Conservation (phyloP, 257 asterid species). For the Solanum tarapatanum region DNA sequence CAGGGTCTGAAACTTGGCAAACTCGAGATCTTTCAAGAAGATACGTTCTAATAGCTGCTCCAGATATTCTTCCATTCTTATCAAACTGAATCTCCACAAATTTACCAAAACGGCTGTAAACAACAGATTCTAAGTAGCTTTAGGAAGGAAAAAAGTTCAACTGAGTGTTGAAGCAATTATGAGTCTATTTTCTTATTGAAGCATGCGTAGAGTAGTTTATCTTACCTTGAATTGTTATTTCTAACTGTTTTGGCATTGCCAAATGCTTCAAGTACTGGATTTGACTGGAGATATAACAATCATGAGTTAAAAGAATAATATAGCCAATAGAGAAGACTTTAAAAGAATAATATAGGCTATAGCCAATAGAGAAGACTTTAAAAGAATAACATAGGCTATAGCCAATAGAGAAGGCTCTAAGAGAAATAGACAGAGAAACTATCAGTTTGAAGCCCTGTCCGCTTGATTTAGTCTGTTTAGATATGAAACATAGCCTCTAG, state of each 20-base stretch:
- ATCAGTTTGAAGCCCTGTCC: background rate
- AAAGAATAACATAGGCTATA: background rate
- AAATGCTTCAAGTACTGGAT: conserved; percentile 98
- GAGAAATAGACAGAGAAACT: background rate
- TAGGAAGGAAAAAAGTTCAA: background rate
- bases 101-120: conserved; percentile 90
- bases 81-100: conserved; percentile 96
- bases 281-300: conserved; percentile 56
- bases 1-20: conserved; percentile 96
- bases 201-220: background rate
- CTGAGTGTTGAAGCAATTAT: background rate
- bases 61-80: conserved; percentile 87
- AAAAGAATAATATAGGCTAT: background rate
- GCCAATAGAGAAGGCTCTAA: background rate
- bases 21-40: conserved; percentile 98
- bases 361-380: background rate
- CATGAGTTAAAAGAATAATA: background rate
- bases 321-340: background rate
- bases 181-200: background rate
- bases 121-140: conserved; percentile 2
- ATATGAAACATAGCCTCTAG: background rate
- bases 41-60: conserved; percentile 96
- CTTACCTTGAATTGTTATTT: conserved; percentile 94
- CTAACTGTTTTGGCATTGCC: conserved; percentile 99
- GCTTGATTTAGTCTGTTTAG: background rate